phyloP scores from a whole-genome alignment of 768 basidiomycete species.

The Calocybe indica region DNA sequence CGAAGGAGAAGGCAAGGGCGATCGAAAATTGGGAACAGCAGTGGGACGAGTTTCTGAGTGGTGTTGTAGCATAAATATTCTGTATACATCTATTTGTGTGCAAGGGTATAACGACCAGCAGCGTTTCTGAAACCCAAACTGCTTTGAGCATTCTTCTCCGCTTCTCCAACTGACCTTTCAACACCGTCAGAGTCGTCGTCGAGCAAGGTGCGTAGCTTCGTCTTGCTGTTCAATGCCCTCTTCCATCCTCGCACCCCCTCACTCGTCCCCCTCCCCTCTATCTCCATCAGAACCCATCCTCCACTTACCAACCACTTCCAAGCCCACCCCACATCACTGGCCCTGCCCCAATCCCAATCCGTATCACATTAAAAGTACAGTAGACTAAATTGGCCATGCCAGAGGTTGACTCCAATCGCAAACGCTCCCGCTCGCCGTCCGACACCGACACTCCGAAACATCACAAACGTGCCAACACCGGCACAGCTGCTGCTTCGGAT shows the following conservation, averaged over 20 bases:
- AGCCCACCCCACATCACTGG: constrained; percentile 36
- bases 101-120: no score
- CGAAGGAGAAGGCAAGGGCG: constrained; percentile 38
- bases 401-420: constrained; percentile 81
- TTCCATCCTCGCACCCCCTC: constrained; percentile 58
- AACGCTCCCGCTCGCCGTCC: constrained; percentile 82
- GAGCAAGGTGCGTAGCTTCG: constrained; percentile 18
- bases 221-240: constrained; percentile 20
- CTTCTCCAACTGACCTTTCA: not conserved
- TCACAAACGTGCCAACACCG: constrained; percentile 81
- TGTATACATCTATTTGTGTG: not conserved
- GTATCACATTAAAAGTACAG: constrained; percentile 21
- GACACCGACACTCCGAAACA: constrained; percentile 76
- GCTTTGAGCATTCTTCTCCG: not conserved
- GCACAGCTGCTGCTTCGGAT: constrained; percentile 58
- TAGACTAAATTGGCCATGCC: constrained; percentile 70
- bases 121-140: not conserved
- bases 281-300: constrained; percentile 44
- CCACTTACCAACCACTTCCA: constrained; percentile 20
- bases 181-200: constrained; percentile 1
- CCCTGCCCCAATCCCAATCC: constrained; percentile 28
- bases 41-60: constrained; percentile 12
- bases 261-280: constrained; percentile 43
- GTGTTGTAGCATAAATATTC: constrained; percentile 1
- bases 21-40: constrained; percentile 38